Percentiles rank a stretch among this genome's conserved stretches.
These are phyloP conservation scores for Aureobasidium sp. DNA, from an alignment of 2,329 filamentous ascomycete genomes.

Conservation along the genomic window DNA sequence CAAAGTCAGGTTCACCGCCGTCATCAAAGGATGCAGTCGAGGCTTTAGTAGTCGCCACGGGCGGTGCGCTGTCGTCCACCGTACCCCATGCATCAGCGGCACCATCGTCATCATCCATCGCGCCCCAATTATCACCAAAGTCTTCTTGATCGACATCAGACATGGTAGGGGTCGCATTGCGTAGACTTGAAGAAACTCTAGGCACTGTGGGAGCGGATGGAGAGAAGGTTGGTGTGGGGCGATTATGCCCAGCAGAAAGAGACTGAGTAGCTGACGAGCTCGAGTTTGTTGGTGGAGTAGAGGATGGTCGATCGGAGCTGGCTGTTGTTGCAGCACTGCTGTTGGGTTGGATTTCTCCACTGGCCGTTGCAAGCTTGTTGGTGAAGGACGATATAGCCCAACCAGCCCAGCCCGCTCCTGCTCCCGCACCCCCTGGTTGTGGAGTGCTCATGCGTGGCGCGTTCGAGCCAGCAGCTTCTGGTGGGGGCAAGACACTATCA, in stretches of 20 bases:
- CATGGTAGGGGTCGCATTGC: slow-evolving; percentile 15
- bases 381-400: slow-evolving; percentile 99
- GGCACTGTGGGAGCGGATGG: slow-evolving; percentile 23
- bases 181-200: slow-evolving; percentile 22
- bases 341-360: slow-evolving; percentile 71
- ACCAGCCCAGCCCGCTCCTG: slow-evolving; percentile 66
- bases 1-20: slow-evolving; percentile 86
- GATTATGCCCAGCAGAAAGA: slow-evolving; percentile 15
- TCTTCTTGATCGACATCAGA: slow-evolving; percentile 40
- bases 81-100: slow-evolving; percentile 39
- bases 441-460: slow-evolving; percentile 73
- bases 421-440: slow-evolving; percentile 49
- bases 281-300: slow-evolving; percentile 31
- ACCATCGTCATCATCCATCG: slow-evolving; percentile 52
- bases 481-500: slow-evolving; percentile 66
- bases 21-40: slow-evolving; percentile 58
- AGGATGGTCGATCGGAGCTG: slow-evolving; percentile 53
- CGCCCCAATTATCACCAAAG: slow-evolving; percentile 67
- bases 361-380: slow-evolving; percentile 78
- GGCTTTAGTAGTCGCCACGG: slow-evolving; percentile 19
- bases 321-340: slow-evolving; percentile 49
- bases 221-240: slow-evolving; percentile 4
- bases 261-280: slow-evolving; percentile 26
- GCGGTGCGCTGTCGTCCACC: slow-evolving; percentile 35
- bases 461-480: slow-evolving; percentile 41